Percentiles rank a stretch among this genome's conserved stretches.
Conservation (phyloP, 192 early-diverging fungal genomes). For the Lobulomyces angularis region DNA sequence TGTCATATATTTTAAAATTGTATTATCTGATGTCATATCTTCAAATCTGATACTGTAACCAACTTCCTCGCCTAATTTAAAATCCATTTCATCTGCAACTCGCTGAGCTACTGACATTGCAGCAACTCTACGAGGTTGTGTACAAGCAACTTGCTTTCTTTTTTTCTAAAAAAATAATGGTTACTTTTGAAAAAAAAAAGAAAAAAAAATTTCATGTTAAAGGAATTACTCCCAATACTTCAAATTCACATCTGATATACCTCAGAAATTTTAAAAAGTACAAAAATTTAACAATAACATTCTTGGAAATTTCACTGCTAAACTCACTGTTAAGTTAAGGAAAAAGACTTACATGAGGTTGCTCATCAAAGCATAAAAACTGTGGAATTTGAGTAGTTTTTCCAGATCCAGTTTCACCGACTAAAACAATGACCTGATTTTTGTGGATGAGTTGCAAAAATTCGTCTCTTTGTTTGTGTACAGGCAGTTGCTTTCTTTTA, state of each 20-base stretch:
- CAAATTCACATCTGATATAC: too few relatives aligned
- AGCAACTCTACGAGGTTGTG: conserved; percentile 96
- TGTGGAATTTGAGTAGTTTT: conserved; percentile 99
- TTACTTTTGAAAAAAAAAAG: too few relatives aligned
- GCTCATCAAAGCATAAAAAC: conserved; percentile 80
- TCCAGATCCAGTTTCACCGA: conserved; percentile 95
- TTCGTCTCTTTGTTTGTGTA: conserved; percentile 81
- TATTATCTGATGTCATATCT: conserved; percentile 73
- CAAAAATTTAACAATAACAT: too few relatives aligned
- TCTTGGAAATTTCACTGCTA: too few relatives aligned
- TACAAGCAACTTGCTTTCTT: conserved; percentile 90
- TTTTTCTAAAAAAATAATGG: too few relatives aligned
- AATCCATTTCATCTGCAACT: conserved; percentile 95
- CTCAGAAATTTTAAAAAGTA: too few relatives aligned
- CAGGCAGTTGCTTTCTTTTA: conserved; percentile 80
- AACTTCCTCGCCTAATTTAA: conserved; percentile 84
- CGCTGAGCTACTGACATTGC: conserved; percentile 99
- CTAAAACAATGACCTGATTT: conserved; percentile 88
- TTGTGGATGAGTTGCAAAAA: conserved; percentile 86
- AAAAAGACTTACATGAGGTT: conserved; percentile 76
- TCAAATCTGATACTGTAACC: conserved; percentile 99
- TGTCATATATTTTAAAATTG: conserved; percentile 92
- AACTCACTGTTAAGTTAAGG: too few relatives aligned
- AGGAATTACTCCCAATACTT: too few relatives aligned
- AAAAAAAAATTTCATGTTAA: too few relatives aligned